A percentile compares a stretch with the other conserved stretches of the same genome.
These are phyloP conservation scores for Cyanophora paradoxa DNA, from an alignment of 78 protist species.

Conservation along the genomic window DNA sequence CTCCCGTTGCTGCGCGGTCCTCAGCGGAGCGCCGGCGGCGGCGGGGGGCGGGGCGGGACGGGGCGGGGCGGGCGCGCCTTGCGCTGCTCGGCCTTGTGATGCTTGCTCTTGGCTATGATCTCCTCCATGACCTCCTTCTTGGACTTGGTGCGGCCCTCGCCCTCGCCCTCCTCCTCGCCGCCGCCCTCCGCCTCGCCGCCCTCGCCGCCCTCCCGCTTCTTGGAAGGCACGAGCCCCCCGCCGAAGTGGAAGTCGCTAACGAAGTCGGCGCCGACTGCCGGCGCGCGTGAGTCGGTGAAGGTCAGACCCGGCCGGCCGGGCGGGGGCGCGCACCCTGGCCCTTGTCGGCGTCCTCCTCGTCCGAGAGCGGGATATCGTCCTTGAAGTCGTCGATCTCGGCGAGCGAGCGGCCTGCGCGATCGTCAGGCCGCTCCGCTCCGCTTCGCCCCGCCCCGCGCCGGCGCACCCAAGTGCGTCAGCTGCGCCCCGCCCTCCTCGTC, in stretches of 20 bases:
- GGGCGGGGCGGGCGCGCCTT: not conserved
- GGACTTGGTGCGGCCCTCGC: not conserved
- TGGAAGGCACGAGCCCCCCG: not conserved
- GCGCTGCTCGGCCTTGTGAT: slow-evolving; percentile 17
- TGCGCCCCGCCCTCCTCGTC: not conserved
- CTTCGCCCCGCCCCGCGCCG: too few relatives aligned
- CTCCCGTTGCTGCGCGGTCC: not conserved
- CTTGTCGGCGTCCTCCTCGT: not conserved
- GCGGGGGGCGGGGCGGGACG: not conserved
- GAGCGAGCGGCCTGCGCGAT: too few relatives aligned
- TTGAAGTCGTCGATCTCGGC: slow-evolving; percentile 3
- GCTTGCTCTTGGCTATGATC: slow-evolving; percentile 29
- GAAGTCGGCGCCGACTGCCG: not conserved
- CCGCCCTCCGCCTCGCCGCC: too few relatives aligned
- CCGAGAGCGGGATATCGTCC: not conserved
- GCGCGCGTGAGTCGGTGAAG: too few relatives aligned
- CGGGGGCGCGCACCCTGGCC: too few relatives aligned
- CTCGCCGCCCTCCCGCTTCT: too few relatives aligned
- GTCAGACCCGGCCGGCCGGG: too few relatives aligned
- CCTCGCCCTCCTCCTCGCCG: not conserved
- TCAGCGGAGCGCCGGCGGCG: not conserved
- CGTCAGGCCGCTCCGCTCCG: too few relatives aligned
- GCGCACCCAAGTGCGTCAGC: not conserved
- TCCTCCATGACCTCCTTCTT: slow-evolving; percentile 17
- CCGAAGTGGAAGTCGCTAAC: slow-evolving; percentile 25